Conservation (phyloP, 805 yeast genomes). For the Lachancea quebecensis region DNA sequence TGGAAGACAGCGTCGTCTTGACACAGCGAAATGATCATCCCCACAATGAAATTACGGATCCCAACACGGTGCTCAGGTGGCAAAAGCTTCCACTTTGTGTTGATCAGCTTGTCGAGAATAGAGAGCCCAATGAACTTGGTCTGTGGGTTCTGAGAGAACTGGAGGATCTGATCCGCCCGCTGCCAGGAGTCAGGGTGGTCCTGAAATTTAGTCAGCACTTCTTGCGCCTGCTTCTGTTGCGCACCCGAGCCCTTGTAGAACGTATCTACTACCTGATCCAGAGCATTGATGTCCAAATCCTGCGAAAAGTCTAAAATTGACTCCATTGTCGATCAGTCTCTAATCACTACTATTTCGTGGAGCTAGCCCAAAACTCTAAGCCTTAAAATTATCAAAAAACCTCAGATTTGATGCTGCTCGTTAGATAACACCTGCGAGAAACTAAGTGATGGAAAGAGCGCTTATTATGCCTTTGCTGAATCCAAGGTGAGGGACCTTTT, state of each 20-base stretch:
- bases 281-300: constrained; percentile 69
- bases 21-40: constrained; percentile 88
- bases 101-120: constrained; percentile 81
- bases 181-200: constrained; percentile 96
- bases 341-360: background rate
- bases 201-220: constrained; percentile 71
- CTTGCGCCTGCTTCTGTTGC: constrained; percentile 63
- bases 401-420: background rate
- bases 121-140: constrained; percentile 88
- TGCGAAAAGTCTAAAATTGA: constrained; percentile 76
- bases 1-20: constrained; percentile 70
- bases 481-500: too few species aligned
- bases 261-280: constrained; percentile 80
- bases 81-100: constrained; percentile 87
- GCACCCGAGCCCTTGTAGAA: constrained; percentile 75
- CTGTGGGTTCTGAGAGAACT: constrained; percentile 71
- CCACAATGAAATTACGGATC: constrained; percentile 86
- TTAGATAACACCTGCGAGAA: background rate
- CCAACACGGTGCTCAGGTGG: constrained; percentile 88
- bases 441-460: background rate
- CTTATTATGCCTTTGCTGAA: too few species aligned
- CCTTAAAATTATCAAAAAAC: background rate
- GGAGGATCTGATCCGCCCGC: constrained; percentile 81
- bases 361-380: background rate
- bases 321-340: constrained; percentile 50